Evolutionary conservation across 1,284 basidiomycete species (phyloP).

Genomic region (Megacollybia platyphylla): DNA sequence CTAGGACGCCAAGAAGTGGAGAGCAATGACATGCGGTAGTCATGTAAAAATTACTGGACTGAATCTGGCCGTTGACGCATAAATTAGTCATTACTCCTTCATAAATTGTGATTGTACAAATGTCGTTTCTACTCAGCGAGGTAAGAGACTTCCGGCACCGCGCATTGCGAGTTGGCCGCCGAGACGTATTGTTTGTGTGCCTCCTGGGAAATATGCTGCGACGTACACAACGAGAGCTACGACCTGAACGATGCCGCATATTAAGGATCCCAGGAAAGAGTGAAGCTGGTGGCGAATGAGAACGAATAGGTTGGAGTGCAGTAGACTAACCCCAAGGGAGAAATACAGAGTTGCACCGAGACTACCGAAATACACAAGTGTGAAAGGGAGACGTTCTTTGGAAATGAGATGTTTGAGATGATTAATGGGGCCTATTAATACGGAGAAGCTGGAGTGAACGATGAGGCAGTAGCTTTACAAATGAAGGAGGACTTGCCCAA

Average conservation of each 20-base stretch:
- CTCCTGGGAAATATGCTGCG: constrained; percentile 86
- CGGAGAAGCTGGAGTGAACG: constrained; percentile 48
- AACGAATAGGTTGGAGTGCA: constrained; percentile 1
- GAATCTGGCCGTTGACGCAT: neutral
- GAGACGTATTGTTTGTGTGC: constrained; percentile 67
- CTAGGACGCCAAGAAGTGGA: constrained; percentile 23
- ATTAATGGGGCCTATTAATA: constrained; percentile 76
- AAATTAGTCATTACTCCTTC: neutral
- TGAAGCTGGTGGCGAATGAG: constrained; percentile 34
- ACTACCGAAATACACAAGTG: constrained; percentile 70
- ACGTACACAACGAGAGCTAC: constrained; percentile 78
- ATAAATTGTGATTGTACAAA: neutral
- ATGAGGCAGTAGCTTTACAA: constrained; percentile 10
- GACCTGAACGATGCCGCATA: constrained; percentile 71
- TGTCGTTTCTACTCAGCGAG: constrained; percentile 30
- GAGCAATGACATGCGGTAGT: constrained; percentile 6
- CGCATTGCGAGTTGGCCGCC: constrained; percentile 75
- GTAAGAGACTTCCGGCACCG: constrained; percentile 69
- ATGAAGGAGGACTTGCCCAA: constrained; percentile 44
- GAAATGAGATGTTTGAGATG: constrained; percentile 85
- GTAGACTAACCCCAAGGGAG: constrained; percentile 59
- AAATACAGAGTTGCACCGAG: constrained; percentile 82
- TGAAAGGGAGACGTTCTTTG: constrained; percentile 81
- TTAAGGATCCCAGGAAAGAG: constrained; percentile 75
- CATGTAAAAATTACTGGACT: neutral